Evolutionary conservation across 352 stramenopile genomes (phyloP).

Genomic region (Phytopythium litorale): DNA sequence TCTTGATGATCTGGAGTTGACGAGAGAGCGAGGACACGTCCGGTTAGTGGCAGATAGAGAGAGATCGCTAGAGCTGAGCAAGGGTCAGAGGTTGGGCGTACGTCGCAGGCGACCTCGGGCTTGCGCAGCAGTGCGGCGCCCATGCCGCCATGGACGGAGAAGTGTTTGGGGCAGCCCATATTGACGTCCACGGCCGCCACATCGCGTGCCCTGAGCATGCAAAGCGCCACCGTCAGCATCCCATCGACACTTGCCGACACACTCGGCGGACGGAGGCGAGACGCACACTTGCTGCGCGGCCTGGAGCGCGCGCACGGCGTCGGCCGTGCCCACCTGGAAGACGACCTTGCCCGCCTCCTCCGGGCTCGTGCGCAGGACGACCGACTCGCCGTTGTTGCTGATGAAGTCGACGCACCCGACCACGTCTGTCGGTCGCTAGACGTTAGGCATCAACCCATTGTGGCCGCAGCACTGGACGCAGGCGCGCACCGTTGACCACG

Average conservation of each 20-base stretch:
- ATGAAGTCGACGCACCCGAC: conserved; percentile 90
- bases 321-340: conserved; percentile 88
- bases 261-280: background rate
- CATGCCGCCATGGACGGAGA: conserved; percentile 91
- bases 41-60: background rate
- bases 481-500: conserved; percentile 67
- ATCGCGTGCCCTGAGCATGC: conserved; percentile 52
- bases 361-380: conserved; percentile 86
- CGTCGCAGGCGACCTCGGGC: conserved; percentile 83
- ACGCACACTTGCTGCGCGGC: conserved; percentile 74
- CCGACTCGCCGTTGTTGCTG: conserved; percentile 72
- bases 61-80: background rate
- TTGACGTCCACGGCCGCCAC: conserved; percentile 92
- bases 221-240: background rate
- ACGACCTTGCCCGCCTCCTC: conserved; percentile 81
- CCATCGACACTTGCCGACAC: background rate
- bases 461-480: background rate
- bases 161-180: conserved; percentile 95
- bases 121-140: conserved; percentile 87
- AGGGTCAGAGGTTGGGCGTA: conserved; percentile 14
- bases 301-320: conserved; percentile 71
- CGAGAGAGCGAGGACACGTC: background rate
- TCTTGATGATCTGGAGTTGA: conserved; percentile 65
- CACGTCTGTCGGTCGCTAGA: conserved; percentile 17
- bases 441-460: background rate